Conservation (phyloP, 495 filamentous ascomycete genomes). For the Lophium mytilinum region DNA sequence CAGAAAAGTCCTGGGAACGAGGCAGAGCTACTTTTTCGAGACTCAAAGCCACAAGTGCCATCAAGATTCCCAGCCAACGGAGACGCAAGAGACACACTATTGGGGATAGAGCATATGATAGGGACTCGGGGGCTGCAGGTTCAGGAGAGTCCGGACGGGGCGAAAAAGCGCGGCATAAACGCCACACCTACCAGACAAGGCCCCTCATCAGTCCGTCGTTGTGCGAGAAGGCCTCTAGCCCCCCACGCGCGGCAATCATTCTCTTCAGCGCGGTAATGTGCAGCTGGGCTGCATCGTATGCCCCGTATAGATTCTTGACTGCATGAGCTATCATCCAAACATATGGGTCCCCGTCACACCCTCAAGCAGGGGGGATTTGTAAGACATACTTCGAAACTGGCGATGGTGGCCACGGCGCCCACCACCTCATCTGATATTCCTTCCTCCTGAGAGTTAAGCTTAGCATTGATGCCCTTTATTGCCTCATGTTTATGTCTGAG, state of each 20-base stretch:
- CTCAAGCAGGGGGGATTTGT: not conserved
- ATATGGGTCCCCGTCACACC: not conserved
- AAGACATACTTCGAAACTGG: conserved; percentile 17
- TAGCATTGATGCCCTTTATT: conserved; percentile 18
- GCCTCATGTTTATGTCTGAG: conserved; percentile 20
- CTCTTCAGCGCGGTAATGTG: conserved; percentile 20
- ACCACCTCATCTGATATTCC: conserved; percentile 18
- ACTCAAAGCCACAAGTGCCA: no score
- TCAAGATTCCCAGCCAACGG: no score
- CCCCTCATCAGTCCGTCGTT: conserved; percentile 18
- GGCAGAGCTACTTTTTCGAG: no score
- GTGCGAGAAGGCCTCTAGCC: conserved; percentile 14
- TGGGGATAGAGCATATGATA: no score
- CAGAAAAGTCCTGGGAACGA: no score
- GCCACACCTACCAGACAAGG: conserved; percentile 11
- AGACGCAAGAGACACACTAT: no score
- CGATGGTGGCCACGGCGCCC: conserved; percentile 13
- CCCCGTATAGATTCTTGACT: conserved; percentile 16
- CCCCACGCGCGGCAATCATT: conserved; percentile 18
- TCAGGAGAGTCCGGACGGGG: no score
- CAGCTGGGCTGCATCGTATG: conserved; percentile 20
- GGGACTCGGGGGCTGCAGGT: not conserved
- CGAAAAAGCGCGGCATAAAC: no score
- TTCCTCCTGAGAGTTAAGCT: conserved; percentile 4
- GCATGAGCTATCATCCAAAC: not conserved